Conservation (phyloP, 1,139 yeast genomes). For the Hemisphaericaspora xylanilytica region DNA sequence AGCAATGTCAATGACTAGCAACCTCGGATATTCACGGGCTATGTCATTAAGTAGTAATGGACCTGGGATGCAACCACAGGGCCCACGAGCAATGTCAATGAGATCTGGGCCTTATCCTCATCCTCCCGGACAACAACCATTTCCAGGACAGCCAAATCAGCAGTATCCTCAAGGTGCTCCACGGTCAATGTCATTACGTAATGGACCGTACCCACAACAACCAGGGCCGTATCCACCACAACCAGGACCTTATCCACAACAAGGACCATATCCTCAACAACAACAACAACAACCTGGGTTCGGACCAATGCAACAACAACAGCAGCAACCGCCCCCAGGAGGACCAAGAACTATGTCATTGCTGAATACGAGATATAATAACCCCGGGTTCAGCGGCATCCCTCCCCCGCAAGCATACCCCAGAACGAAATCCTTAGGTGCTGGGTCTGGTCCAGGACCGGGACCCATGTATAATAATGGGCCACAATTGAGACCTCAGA, state of each 20-base stretch:
- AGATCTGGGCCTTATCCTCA: conserved; percentile 12
- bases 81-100: conserved; percentile 19
- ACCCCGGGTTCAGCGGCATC: conserved; percentile 4
- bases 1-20: conserved; percentile 10
- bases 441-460: conserved; percentile 8
- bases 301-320: background rate
- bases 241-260: conserved; percentile 1
- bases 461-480: background rate
- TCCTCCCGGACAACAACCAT: conserved; percentile 4
- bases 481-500: conserved; percentile 12
- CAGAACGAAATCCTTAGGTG: conserved; percentile 13
- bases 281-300: conserved; percentile 2
- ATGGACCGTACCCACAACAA: conserved; percentile 10
- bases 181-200: conserved; percentile 15
- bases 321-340: conserved; percentile 1
- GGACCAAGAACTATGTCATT: conserved; percentile 30
- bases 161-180: conserved; percentile 14
- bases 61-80: conserved; percentile 10
- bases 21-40: conserved; percentile 2
- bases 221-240: conserved; percentile 3
- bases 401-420: conserved; percentile 12
- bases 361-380: conserved; percentile 14
- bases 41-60: conserved; percentile 2
- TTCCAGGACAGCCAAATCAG: conserved; percentile 3
- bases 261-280: background rate